phyloP scores from a whole-genome alignment of 139 green algal genomes.

The Haematococcus sp. region DNA sequence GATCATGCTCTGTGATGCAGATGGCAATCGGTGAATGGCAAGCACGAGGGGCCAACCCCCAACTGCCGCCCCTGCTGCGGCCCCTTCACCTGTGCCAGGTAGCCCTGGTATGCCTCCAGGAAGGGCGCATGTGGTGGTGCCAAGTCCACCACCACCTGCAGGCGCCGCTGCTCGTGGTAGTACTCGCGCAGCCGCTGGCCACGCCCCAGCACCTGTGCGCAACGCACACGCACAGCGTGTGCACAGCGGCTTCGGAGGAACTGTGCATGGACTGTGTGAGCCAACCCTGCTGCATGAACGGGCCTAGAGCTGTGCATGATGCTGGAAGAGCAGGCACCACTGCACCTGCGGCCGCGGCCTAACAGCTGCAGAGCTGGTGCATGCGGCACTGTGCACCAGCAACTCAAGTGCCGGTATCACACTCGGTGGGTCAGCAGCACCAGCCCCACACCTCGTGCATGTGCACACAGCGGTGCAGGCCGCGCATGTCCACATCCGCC shows the following conservation, averaged over 20 bases:
- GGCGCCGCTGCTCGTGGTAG: conserved; percentile 42
- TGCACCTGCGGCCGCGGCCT: not conserved
- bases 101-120: conserved; percentile 56
- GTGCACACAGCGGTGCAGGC: conserved; percentile 37
- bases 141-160: conserved; percentile 56
- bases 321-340: no score
- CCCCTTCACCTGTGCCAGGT: conserved; percentile 66
- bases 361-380: no score
- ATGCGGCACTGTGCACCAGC: no score
- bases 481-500: conserved; percentile 57
- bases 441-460: conserved; percentile 11
- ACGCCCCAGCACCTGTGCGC: conserved; percentile 22
- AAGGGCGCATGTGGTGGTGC: conserved; percentile 47
- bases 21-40: no score
- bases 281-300: not conserved
- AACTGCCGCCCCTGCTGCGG: no score
- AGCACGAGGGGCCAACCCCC: no score
- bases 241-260: not conserved
- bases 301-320: not conserved
- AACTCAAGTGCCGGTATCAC: no score
- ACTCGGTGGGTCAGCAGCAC: no score
- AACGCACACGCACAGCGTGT: conserved; percentile 29
- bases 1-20: no score
- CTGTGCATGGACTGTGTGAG: not conserved
- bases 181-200: conserved; percentile 33